Percentiles rank a stretch among this genome's conserved stretches.
Evolutionary conservation across 108 stramenopile species (phyloP).

Genomic region (Fragilaria crotonensis): DNA sequence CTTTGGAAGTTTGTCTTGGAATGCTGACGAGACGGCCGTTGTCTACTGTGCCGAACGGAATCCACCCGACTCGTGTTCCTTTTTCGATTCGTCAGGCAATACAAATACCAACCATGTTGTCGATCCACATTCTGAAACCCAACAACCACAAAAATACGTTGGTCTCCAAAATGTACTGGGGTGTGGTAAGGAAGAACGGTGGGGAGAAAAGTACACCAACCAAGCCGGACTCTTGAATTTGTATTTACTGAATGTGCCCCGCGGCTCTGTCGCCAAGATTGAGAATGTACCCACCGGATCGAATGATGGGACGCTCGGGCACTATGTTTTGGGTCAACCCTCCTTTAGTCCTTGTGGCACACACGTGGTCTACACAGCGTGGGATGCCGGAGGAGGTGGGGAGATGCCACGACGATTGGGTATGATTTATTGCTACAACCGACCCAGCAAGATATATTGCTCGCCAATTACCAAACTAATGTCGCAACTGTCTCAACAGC

Average conservation of each 20-base stretch:
- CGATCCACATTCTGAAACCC: background rate
- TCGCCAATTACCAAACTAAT: conserved; percentile 42
- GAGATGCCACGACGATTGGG: conserved; percentile 62
- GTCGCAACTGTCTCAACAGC: conserved; percentile 16
- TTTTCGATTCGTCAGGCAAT: conserved; percentile 29
- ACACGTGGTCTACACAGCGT: conserved; percentile 60
- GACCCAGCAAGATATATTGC: conserved; percentile 53
- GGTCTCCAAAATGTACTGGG: conserved; percentile 65
- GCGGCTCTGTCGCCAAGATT: conserved; percentile 45
- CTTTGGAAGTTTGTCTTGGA: conserved; percentile 66
- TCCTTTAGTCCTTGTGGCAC: conserved; percentile 42
- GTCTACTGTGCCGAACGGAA: conserved; percentile 64
- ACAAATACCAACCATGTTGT: background rate
- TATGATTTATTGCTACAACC: conserved; percentile 65
- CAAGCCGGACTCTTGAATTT: conserved; percentile 50
- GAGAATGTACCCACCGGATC: conserved; percentile 46
- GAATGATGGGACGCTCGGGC: conserved; percentile 14
- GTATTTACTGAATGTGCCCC: conserved; percentile 43
- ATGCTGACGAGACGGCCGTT: conserved; percentile 42
- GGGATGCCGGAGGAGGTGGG: conserved; percentile 65
- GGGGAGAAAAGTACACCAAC: conserved; percentile 64
- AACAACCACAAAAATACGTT: conserved; percentile 1
- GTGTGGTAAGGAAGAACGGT: conserved; percentile 53
- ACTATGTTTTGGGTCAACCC: conserved; percentile 49
- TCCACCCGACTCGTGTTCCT: conserved; percentile 33